Base-by-base conservation (phyloP, 768 basidiomycete genomes). In the Mycena galopus region DNA sequence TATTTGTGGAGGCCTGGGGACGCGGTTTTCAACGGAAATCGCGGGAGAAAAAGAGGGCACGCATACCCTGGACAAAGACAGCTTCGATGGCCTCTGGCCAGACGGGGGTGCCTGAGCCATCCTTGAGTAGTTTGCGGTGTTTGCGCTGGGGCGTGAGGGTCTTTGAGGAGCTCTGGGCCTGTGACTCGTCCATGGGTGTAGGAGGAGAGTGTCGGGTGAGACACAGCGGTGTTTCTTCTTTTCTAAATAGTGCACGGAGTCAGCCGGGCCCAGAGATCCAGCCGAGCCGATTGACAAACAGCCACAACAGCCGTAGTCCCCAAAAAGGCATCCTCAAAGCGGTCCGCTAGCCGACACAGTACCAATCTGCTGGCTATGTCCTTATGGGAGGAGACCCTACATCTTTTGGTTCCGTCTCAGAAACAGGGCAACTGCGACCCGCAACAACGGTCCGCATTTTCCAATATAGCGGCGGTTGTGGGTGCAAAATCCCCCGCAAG, bases 111-210 rank as follows among this genome's bases (percentile, higher is more conserved):
- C 94, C 94, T 76, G 85, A 87, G 78, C 88, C 88, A 75, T 95
- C 93, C 80, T 94, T 95, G 82, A 95, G 86, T 73, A 95, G 91
- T 81, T 95, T 95, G 77, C 92, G 87, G 82, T 95, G 94, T 75
- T 94, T 94, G 67, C 94, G 88, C 79, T 92, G 91, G 23, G 94
- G 93, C 1, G 93, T 95, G 76, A 92, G 87, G 65, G 86, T 80
- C 74, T 84, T 83, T 58, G 78, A 75, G 19, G 72, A 29, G 61
- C 50, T 11, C 19, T 37, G 56, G 32, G 55, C 44, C 51, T 62
- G 39, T 27, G 69, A 63, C 67, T 82, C 78, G 81, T 81, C 79
- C 83, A 79, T 76, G 76, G 69, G 59, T 12, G 37, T 74, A 69
- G 50, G 70, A 75, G 79, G 79, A 69, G 78, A 56, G 23, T 3